A percentile compares a stretch with the other conserved stretches of the same genome.
Evolutionary conservation across 257 asterid genomes (phyloP).

Genomic region (Jacaranda mimosifolia): DNA sequence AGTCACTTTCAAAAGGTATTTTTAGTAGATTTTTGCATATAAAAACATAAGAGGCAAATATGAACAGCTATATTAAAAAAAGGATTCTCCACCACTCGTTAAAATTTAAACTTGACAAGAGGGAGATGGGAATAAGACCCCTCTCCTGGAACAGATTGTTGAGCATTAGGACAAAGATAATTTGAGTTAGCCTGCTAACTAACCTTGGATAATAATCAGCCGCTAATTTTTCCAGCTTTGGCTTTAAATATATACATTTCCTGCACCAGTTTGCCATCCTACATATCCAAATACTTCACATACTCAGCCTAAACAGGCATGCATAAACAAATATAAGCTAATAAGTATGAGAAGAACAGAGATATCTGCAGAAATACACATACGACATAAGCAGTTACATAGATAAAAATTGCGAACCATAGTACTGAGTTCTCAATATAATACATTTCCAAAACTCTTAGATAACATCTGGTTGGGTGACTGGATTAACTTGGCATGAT

Average conservation of each 20-base stretch:
- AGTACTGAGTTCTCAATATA: constrained; percentile 16
- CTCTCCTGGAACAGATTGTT: background rate
- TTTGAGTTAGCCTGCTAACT: constrained; percentile 29
- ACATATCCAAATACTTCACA: constrained; percentile 52
- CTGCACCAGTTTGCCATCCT: constrained; percentile 99
- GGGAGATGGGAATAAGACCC: background rate
- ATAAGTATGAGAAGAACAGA: constrained; percentile 10
- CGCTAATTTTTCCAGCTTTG: constrained; percentile 89
- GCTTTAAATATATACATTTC: constrained; percentile 94
- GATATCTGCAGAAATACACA: constrained; percentile 16
- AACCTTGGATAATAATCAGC: constrained; percentile 93
- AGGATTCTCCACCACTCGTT: background rate
- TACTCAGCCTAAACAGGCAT: constrained; percentile 42
- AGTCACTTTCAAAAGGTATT: no score
- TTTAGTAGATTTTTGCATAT: no score
- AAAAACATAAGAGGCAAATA: background rate
- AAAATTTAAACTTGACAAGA: background rate
- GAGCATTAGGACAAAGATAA: constrained; percentile 24
- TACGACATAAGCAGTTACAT: background rate
- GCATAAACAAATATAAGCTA: constrained; percentile 32
- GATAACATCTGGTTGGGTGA: background rate
- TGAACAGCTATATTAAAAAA: constrained; percentile 6
- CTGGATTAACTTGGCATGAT: no score
- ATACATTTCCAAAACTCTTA: background rate
- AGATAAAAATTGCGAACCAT: background rate